Evolutionary conservation across 306 rosid genomes (phyloP).

Genomic region (Medicago ruthenica): DNA sequence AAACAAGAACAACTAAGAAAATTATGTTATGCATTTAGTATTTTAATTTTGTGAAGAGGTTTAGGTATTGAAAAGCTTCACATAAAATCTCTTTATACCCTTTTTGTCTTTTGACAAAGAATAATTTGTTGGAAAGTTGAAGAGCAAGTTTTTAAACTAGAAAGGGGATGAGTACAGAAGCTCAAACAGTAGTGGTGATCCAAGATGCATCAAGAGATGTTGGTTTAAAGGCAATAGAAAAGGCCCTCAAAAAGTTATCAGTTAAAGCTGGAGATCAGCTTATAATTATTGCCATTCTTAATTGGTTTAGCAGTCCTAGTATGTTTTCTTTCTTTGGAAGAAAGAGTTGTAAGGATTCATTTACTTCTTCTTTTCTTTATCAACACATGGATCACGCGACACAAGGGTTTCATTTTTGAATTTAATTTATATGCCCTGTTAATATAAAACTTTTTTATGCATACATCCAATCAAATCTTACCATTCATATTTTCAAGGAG

Average conservation of each 20-base stretch:
- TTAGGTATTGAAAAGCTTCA: constrained; percentile 25
- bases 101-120: not conserved
- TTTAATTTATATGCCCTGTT: no score
- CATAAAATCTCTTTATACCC: not conserved
- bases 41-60: not conserved
- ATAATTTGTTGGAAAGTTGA: not conserved
- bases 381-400: not conserved
- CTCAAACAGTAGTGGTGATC: constrained; percentile 68
- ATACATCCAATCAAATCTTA: not conserved
- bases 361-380: not conserved
- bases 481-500: no score
- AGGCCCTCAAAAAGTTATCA: constrained; percentile 50
- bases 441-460: not conserved
- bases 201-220: constrained; percentile 74
- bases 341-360: constrained; percentile 54
- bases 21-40: not conserved
- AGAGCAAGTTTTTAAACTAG: not conserved
- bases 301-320: constrained; percentile 77
- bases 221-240: constrained; percentile 53
- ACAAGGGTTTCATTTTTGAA: no score
- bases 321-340: constrained; percentile 62
- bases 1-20: not conserved
- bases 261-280: constrained; percentile 73
- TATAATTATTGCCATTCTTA: constrained; percentile 66
- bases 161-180: constrained; percentile 39